Evolutionary conservation across 1,284 basidiomycete species (phyloP).

Genomic region (Ganoderma meredithae): DNA sequence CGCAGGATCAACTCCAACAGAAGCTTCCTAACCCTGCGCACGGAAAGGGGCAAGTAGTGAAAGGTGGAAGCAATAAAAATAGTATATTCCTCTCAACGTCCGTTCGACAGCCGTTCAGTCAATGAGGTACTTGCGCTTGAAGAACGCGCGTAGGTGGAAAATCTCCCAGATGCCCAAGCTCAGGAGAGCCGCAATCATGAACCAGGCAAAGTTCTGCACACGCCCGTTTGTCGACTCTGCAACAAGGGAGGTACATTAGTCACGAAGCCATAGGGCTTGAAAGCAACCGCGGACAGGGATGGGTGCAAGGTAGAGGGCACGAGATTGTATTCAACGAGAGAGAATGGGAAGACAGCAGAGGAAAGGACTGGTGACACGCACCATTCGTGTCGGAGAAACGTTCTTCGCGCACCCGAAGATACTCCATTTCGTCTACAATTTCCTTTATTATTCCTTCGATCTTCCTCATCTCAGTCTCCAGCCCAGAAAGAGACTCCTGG

Average conservation of each 20-base stretch:
- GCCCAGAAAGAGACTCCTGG: conserved; percentile 93
- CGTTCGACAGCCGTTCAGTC: conserved; percentile 56
- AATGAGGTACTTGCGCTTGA: conserved; percentile 97
- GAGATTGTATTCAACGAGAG: background rate
- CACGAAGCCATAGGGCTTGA: background rate
- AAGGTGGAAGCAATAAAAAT: conserved; percentile 14
- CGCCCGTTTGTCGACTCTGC: conserved; percentile 91
- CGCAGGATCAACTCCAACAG: background rate
- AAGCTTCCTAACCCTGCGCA: background rate
- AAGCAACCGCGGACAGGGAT: background rate
- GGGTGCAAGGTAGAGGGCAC: background rate
- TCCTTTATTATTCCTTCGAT: conserved; percentile 95
- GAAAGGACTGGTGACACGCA: conserved; percentile 50
- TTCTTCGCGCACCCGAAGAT: conserved; percentile 90
- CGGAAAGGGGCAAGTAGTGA: background rate
- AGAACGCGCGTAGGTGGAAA: conserved; percentile 91
- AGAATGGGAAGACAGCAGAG: background rate
- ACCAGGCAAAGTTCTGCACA: conserved; percentile 93
- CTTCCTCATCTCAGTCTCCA: conserved; percentile 99
- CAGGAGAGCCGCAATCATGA: conserved; percentile 83
- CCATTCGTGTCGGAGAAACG: conserved; percentile 93
- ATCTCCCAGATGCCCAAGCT: conserved; percentile 96
- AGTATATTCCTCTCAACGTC: conserved; percentile 12
- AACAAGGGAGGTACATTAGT: background rate
- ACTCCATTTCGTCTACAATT: conserved; percentile 93